phyloP scores from a whole-genome alignment of 768 basidiomycete species.

The Chlorophyllum brunneum region DNA sequence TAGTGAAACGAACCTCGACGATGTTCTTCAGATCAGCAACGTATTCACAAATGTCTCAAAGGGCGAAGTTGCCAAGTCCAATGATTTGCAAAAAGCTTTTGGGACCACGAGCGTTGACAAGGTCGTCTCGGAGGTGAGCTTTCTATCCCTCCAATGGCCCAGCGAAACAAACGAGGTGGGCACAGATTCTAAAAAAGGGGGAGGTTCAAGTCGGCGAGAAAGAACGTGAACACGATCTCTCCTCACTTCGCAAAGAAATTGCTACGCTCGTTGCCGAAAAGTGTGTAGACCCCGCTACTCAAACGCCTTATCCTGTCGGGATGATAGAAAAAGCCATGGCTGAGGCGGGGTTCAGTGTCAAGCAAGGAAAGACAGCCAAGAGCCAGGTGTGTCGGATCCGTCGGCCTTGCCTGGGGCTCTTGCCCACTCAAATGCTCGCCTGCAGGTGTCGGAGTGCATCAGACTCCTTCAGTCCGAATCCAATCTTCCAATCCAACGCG shows the following conservation, averaged over 20 bases:
- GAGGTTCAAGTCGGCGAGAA: conserved; percentile 97
- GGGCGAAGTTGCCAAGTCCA: conserved; percentile 85
- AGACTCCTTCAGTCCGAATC: conserved; percentile 77
- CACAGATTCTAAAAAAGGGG: conserved; percentile 89
- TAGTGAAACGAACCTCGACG: conserved; percentile 90
- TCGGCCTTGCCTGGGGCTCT: neutral
- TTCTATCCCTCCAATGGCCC: conserved; percentile 5
- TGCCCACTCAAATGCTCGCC: neutral
- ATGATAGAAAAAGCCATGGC: conserved; percentile 98
- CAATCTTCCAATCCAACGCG: conserved; percentile 88
- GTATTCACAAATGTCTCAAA: conserved; percentile 97
- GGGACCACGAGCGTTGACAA: conserved; percentile 67
- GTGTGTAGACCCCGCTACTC: conserved; percentile 90
- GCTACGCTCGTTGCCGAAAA: conserved; percentile 93
- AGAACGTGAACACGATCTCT: conserved; percentile 88
- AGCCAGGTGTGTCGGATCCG: conserved; percentile 70
- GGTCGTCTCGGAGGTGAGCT: conserved; percentile 73
- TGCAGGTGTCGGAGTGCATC: conserved; percentile 87
- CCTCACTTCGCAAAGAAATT: conserved; percentile 81
- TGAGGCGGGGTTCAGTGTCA: conserved; percentile 91
- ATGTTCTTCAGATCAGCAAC: conserved; percentile 94
- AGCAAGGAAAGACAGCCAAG: conserved; percentile 87
- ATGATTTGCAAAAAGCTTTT: conserved; percentile 91
- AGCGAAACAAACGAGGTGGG: neutral
- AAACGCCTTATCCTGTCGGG: conserved; percentile 86